Evolutionary conservation across 495 filamentous ascomycete genomes (phyloP), one percentile per base, ranked within the genome.

Genomic region (Tuber brumale): DNA sequence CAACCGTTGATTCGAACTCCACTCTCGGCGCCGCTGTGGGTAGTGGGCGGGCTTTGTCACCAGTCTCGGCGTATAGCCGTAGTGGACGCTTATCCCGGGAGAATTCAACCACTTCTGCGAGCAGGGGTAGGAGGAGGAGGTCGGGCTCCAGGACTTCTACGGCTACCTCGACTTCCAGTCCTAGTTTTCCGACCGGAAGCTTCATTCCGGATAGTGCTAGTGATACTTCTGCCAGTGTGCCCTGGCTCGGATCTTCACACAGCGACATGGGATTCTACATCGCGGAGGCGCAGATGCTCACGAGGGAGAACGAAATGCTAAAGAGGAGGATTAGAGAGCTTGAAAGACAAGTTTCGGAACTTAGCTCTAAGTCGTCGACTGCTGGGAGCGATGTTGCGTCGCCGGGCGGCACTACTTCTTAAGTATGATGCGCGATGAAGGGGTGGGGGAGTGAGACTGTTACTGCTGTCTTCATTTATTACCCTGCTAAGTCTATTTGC

Each of bases 271-370:
- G 92, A 23, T 97, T 93, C 83, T 97, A 97, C 77, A 94, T 97
- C 83, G 93, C 94, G 4, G 95, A 99, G 85, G 94, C 93, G 4
- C 90, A 93, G 79, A 95, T 90, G 86, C 85, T 99, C 77, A 87
- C 89, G 31, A 87, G 95, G 69, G 95, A 99, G 86, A 99, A 99
- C 81, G 92, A 96, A 83, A 96, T 99, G 91, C 85, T 99, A 74
- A 90, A 90, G 73, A 88, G 90, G 81, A 88, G 95, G 71, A 93
- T 97, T 70, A 89, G 93, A 48, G 95, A 97, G 82, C 85, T 98
- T 21, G 92, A 91, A 90, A 85, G 81, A 86, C 85, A 81, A 44
- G 75, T 81, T 72, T 70, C 74, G 27, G 75, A 83, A 46, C 71
- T 82, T 77, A 83, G 77, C 44, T 75, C 78, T 23, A 75, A 79